phyloP scores from a whole-genome alignment of 768 basidiomycete species.

The Rhizopogon roseolus region DNA sequence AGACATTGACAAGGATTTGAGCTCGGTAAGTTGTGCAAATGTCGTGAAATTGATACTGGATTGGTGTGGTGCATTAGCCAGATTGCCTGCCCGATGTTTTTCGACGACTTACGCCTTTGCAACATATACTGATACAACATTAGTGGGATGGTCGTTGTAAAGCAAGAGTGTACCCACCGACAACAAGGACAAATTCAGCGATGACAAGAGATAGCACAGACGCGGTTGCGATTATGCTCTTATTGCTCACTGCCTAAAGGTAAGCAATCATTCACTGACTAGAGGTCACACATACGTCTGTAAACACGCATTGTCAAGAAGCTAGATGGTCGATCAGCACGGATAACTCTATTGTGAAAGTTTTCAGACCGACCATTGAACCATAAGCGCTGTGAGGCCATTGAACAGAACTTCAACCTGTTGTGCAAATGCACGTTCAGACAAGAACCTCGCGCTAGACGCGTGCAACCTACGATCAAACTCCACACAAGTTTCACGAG shows the following conservation, averaged over 20 bases:
- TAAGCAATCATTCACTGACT: neutral
- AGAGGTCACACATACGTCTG: constrained; percentile 32
- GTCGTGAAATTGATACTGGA: constrained; percentile 34
- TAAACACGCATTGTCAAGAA: constrained; percentile 50
- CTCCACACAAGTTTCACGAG: constrained; percentile 37
- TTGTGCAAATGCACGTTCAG: constrained; percentile 5
- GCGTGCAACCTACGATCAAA: constrained; percentile 10
- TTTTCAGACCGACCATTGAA: constrained; percentile 29
- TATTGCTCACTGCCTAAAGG: constrained; percentile 42
- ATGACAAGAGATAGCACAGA: constrained; percentile 30
- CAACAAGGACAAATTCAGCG: constrained; percentile 29
- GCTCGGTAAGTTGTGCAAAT: constrained; percentile 35
- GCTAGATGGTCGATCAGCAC: constrained; percentile 13
- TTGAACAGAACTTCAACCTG: constrained; percentile 49
- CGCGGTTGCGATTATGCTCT: constrained; percentile 31
- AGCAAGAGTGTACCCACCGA: constrained; percentile 9
- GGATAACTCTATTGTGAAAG: neutral
- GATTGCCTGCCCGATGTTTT: neutral
- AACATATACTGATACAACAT: constrained; percentile 23
- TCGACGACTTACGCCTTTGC: constrained; percentile 27
- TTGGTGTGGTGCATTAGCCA: constrained; percentile 7
- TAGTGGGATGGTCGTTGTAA: neutral
- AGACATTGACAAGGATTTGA: constrained; percentile 49
- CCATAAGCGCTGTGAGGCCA: constrained; percentile 42
- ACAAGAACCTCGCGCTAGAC: neutral